Evolutionary conservation across 2,329 filamentous ascomycete species (phyloP).

Genomic region (Neofusicoccum ribis): DNA sequence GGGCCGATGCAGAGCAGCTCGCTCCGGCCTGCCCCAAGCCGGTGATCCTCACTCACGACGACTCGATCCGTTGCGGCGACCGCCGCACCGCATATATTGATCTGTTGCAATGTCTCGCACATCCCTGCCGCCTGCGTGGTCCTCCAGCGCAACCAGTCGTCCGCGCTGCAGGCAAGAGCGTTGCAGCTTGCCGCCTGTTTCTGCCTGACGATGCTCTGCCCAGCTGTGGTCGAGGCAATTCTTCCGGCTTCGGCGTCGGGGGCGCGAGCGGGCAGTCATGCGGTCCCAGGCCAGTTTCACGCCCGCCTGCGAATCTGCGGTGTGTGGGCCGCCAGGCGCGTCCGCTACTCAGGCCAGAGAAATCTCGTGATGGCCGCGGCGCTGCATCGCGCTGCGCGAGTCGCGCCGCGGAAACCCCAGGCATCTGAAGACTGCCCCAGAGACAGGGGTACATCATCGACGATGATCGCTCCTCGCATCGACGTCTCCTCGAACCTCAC

Average conservation of each 20-base stretch:
- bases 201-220: slow-evolving; percentile 4
- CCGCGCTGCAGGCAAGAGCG: neutral
- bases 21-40: neutral
- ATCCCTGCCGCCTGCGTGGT: neutral
- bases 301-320: slow-evolving; percentile 9
- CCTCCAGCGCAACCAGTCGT: neutral
- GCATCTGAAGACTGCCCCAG: neutral
- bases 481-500: neutral
- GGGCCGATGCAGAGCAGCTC: neutral
- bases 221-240: neutral
- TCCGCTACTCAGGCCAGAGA: neutral
- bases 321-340: neutral
- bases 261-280: slow-evolving; percentile 5
- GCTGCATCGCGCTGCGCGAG: neutral
- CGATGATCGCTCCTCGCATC: neutral
- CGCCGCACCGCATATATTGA: slow-evolving; percentile 15
- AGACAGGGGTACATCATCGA: slow-evolving; percentile 14
- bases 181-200: neutral
- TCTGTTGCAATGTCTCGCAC: slow-evolving; percentile 9
- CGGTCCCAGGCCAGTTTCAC: neutral
- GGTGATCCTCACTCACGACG: slow-evolving; percentile 2
- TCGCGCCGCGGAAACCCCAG: neutral
- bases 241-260: neutral
- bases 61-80: slow-evolving; percentile 11
- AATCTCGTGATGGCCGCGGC: slow-evolving; percentile 1